phyloP scores from a whole-genome alignment of 2,329 filamentous ascomycete genomes.

The Stenocarpella maydis region DNA sequence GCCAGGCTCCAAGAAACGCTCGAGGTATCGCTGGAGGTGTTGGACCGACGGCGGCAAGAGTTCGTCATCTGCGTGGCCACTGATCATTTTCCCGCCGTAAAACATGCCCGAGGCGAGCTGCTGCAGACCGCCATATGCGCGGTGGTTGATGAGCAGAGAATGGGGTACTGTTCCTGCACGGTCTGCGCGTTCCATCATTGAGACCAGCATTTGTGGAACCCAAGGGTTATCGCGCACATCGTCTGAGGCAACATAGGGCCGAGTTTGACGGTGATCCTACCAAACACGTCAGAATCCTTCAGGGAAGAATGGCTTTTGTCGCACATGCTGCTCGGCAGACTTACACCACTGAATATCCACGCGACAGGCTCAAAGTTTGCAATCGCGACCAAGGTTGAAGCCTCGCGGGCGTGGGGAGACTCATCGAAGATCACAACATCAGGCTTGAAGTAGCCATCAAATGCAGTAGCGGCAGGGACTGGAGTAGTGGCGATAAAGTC shows the following conservation, averaged over 20 bases:
- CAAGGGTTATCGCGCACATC: conserved; percentile 33
- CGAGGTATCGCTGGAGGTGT: conserved; percentile 37
- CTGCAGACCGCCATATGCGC: conserved; percentile 45
- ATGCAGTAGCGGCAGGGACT: conserved; percentile 50
- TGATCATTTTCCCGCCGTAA: conserved; percentile 50
- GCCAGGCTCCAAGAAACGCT: conserved; percentile 32
- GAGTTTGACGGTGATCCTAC: conserved; percentile 35
- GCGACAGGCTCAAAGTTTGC: conserved; percentile 51
- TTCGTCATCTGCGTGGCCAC: conserved; percentile 38
- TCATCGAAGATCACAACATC: conserved; percentile 90
- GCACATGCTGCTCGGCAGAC: conserved; percentile 48
- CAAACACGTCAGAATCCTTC: conserved; percentile 39
- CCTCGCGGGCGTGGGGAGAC: conserved; percentile 55
- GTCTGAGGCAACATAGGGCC: conserved; percentile 44
- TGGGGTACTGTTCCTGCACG: conserved; percentile 37
- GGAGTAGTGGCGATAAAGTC: conserved; percentile 58
- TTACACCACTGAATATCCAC: conserved; percentile 55
- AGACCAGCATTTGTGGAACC: conserved; percentile 38
- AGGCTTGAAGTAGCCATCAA: conserved; percentile 70
- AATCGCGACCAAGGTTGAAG: conserved; percentile 55
- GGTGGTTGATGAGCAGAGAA: conserved; percentile 43
- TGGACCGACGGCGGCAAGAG: conserved; percentile 34
- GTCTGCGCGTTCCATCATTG: conserved; percentile 42
- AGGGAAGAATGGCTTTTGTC: conserved; percentile 40
- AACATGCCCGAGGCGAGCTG: conserved; percentile 52